Percentiles rank a stretch among this genome's conserved stretches.
Conservation (phyloP, 106 monocot genomes). For the Dioscorea dumetorum region DNA sequence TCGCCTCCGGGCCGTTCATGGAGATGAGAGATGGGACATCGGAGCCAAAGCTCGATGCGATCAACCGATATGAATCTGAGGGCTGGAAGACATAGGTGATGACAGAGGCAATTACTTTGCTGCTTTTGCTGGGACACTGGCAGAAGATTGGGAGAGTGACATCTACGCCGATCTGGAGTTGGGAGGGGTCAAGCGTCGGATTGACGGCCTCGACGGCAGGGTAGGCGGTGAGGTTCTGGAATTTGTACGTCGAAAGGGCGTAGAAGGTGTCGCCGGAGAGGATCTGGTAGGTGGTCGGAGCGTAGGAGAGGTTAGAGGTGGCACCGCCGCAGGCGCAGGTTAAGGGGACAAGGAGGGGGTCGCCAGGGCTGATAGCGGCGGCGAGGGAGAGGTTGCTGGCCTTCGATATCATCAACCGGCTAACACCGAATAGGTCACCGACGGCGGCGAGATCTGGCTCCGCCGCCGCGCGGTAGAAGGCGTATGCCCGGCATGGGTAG, state of each 20-base stretch:
- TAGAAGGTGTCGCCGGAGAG: conserved; percentile 54
- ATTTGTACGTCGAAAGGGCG: conserved; percentile 27
- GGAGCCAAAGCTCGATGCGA: conserved; percentile 51
- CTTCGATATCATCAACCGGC: conserved; percentile 39
- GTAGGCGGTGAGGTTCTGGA: conserved; percentile 56
- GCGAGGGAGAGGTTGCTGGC: conserved; percentile 48
- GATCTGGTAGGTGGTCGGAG: conserved; percentile 50
- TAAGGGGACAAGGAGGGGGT: conserved; percentile 65
- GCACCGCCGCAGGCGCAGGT: conserved; percentile 29
- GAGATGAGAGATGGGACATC: conserved; percentile 20
- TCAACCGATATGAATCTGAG: conserved; percentile 32
- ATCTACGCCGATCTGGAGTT: conserved; percentile 44
- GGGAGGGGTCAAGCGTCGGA: conserved; percentile 36
- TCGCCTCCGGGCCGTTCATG: conserved; percentile 30
- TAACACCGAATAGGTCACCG: conserved; percentile 52
- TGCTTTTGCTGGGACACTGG: conserved; percentile 34
- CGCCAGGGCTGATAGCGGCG: conserved; percentile 8
- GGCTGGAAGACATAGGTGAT: conserved; percentile 60
- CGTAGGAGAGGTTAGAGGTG: conserved; percentile 41
- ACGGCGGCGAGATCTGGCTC: conserved; percentile 38
- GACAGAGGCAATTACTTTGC: neutral
- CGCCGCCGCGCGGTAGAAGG: conserved; percentile 52
- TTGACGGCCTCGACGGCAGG: conserved; percentile 46
- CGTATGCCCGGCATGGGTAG: conserved; percentile 74
- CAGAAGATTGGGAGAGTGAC: conserved; percentile 67